phyloP scores from a whole-genome alignment of 2,329 filamentous ascomycete genomes.

The Aspergillus sojae region DNA sequence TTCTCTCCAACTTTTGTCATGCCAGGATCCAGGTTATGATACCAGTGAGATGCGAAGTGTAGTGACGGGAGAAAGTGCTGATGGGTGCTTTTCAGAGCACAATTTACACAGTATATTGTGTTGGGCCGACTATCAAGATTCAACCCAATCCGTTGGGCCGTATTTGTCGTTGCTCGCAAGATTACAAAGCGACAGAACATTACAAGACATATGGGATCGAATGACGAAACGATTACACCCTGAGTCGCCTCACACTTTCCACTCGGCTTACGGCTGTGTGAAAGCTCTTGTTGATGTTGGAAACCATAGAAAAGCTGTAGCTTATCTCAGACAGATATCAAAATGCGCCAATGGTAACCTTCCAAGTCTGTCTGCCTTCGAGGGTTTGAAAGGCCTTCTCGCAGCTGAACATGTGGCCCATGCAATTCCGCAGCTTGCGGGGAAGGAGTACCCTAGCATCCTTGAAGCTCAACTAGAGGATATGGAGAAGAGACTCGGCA shows the following conservation, averaged over 20 bases:
- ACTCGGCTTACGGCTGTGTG: slow-evolving; percentile 29
- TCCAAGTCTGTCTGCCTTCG: slow-evolving; percentile 28
- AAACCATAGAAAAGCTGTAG: slow-evolving; percentile 25
- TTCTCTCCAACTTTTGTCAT: slow-evolving; percentile 24
- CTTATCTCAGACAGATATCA: slow-evolving; percentile 29
- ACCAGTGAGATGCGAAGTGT: slow-evolving; percentile 22
- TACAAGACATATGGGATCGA: slow-evolving; percentile 28
- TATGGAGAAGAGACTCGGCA: slow-evolving; percentile 36
- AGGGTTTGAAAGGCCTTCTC: slow-evolving; percentile 24
- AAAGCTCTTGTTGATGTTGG: slow-evolving; percentile 26
- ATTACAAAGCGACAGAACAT: slow-evolving; percentile 23
- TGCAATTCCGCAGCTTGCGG: slow-evolving; percentile 26
- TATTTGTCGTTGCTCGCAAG: slow-evolving; percentile 32
- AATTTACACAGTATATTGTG: slow-evolving; percentile 25
- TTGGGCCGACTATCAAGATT: slow-evolving; percentile 9
- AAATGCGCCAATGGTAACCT: slow-evolving; percentile 22
- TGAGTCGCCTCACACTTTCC: slow-evolving; percentile 6
- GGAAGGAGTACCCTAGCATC: slow-evolving; percentile 26
- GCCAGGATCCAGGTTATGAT: slow-evolving; percentile 26
- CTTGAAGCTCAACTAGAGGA: slow-evolving; percentile 28
- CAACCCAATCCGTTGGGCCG: slow-evolving; percentile 9
- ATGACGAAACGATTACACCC: slow-evolving; percentile 17
- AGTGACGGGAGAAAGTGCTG: slow-evolving; percentile 25
- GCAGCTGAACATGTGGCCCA: slow-evolving; percentile 23
- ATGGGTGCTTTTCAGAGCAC: background rate